phyloP scores from a whole-genome alignment of 306 rosid genomes.

The Amphicarpaea edgeworthii region DNA sequence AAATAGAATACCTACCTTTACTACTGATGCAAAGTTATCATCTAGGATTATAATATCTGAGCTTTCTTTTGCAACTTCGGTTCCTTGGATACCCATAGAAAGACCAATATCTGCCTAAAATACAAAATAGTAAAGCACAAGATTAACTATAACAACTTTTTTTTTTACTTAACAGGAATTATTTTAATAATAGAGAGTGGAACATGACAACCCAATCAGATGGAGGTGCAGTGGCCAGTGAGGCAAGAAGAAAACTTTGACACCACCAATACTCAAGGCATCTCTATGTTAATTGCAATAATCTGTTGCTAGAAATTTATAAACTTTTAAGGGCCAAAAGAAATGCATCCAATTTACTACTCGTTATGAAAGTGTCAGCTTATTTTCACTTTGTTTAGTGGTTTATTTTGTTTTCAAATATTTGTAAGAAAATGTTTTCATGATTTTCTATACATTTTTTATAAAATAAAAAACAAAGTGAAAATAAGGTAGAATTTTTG shows the following conservation, averaged over 20 bases:
- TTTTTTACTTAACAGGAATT: constrained; percentile 7
- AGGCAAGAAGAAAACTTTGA: constrained; percentile 18
- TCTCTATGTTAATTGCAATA: constrained; percentile 29
- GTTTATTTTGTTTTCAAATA: neutral
- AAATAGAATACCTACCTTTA: constrained; percentile 63
- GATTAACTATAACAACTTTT: constrained; percentile 46
- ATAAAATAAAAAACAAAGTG: neutral
- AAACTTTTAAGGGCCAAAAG: neutral
- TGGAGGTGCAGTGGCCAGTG: constrained; percentile 2
- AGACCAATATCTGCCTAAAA: constrained; percentile 99
- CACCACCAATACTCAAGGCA: constrained; percentile 35
- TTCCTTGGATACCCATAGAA: constrained; percentile 98
- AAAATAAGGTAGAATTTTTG: neutral
- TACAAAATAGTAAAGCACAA: constrained; percentile 55
- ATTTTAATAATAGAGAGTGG: constrained; percentile 23
- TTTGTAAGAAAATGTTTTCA: neutral
- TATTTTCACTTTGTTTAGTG: neutral
- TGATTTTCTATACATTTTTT: neutral
- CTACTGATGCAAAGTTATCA: constrained; percentile 95
- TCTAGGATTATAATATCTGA: constrained; percentile 96
- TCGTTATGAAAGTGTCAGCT: neutral
- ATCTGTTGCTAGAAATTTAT: constrained; percentile 32
- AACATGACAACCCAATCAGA: constrained; percentile 27
- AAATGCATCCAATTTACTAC: constrained; percentile 34
- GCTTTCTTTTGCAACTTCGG: constrained; percentile 99